Evolutionary conservation across 1,139 yeast genomes (phyloP), one percentile per base, ranked within the genome.

Genomic region (Magnusiomyces tetraspermus): DNA sequence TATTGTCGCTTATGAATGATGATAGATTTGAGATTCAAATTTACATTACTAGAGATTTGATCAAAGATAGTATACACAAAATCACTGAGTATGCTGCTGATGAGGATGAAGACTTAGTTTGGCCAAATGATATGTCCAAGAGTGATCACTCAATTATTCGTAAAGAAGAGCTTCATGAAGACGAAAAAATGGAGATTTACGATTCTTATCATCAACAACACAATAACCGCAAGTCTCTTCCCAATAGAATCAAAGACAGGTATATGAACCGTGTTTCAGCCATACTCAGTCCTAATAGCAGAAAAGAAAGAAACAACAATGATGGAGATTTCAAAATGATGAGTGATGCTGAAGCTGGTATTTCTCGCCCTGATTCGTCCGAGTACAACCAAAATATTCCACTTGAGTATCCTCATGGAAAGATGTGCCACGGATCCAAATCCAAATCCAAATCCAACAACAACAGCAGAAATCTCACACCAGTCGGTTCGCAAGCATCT

Each of bases 41-140:
- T 11, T 59, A 52, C 48, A 50, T 58, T 15, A 57, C 61, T 2
- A 42, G 51, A 28, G 51, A 53, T 19, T 44, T 54, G 15, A 30
- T 23, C 28, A 15, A n/a, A 10, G 31, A 42, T 10, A 13, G 45
- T 42, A n/a, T 26, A 3, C 31, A 24, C n/a, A 19, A 19, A 23
- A 24, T 36, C 43, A 23, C 8, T 42, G 23, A 41, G 6, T 5
- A 28, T n/a, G 8, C 36, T 31, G 37, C 6, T 3, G 31, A 28
- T 17, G 48, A 40, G n/a, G 51, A 51, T 4, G 38, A 38, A 43
- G 45, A 19, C 46, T 15, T 24, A 5, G 31, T 23, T 6, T 31
- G 31, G 42, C 22, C 42, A 8, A 17, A 15, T 15, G 38, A 15
- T 15, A n/a, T n/a, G 33, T 40, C 11, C 8, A 19, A 13, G 6